Base-by-base conservation (phyloP, 768 basidiomycete genomes). In the Paxillus ammoniavirescens region DNA sequence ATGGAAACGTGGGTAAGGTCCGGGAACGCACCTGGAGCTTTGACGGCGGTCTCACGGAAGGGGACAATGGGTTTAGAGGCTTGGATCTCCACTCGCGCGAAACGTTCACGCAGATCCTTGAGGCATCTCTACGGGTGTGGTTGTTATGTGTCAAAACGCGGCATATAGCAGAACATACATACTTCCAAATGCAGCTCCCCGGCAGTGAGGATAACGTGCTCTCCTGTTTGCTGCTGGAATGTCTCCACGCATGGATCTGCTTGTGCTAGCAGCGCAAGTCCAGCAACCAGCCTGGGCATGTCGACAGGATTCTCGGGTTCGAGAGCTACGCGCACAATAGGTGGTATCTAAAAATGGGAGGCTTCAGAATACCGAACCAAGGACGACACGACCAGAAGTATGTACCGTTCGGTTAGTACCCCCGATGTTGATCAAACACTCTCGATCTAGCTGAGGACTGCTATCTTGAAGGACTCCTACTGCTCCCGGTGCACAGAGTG, bases 221-320 rank as follows among this genome's bases (percentile, higher is more conserved):
- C 97, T 31, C 97, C 97, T 0, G 95, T 97, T 62, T 92, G 84
- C 70, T 98, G 97, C 60, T 98, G 94, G 68, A 98, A 94, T 0
- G 91, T 95, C 66, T 98, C 93, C 4, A 96, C 95, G 59, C 94
- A 98, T 1, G 97, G 96, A 73, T 98, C 97, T 4, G 94, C 88
- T 66, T 98, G 95, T 60, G 87, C 89, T 33, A 99, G 82, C 12
- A 98, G 75, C 59, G 89, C 90, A 50, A 99, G 75, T 1, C 97
- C 97, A 36, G 79, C 80, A 42, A 98, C 80, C 21, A 99, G 77
- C 66, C 91, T 93, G 1, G 84, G 87, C 84, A 98, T 89, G 65
- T 98, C 93, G 7, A 84, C 84, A 14, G 87, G 91, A 38, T 81
- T 76, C 28, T 75, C 77, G 0, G 97, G 93, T 64, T 98, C 97